These are phyloP conservation scores for Porphyridium purpureum DNA, from an alignment of 23 red algal genomes.

Conservation along the genomic window DNA sequence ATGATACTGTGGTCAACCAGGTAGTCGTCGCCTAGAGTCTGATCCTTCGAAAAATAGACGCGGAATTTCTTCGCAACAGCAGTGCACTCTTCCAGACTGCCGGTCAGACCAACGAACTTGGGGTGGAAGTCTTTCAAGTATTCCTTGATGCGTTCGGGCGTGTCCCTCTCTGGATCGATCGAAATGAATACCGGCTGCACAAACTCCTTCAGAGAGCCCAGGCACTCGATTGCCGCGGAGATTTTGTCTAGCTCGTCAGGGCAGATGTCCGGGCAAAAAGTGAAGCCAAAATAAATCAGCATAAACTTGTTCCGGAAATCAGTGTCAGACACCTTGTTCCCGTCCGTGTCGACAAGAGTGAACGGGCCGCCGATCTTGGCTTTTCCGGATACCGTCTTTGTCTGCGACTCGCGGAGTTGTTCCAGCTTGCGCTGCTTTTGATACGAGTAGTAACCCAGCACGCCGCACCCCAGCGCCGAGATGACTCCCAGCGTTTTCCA, in stretches of 20 bases:
- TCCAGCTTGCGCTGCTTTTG: conserved; percentile 23
- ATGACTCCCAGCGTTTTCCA: conserved; percentile 24
- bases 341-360: conserved; percentile 23
- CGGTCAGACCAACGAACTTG: conserved; percentile 63
- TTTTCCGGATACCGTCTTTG: conserved; percentile 14
- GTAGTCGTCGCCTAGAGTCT: conserved; percentile 35
- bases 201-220: conserved; percentile 8
- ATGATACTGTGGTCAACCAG: conserved; percentile 93
- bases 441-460: conserved; percentile 16
- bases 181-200: conserved; percentile 62
- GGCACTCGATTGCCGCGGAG: conserved; percentile 38
- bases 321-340: conserved; percentile 23
- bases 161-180: conserved; percentile 76
- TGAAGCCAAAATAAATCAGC: conserved; percentile 94
- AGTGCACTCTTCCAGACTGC: conserved; percentile 20
- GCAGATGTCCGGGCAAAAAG: conserved; percentile 92
- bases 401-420: conserved; percentile 8
- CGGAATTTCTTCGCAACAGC: conserved; percentile 52
- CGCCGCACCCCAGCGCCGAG: conserved; percentile 15
- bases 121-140: conserved; percentile 66
- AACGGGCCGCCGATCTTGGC: conserved; percentile 87
- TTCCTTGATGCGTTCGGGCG: conserved; percentile 27
- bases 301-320: conserved; percentile 26
- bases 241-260: conserved; percentile 90
- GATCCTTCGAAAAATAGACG: conserved; percentile 66